These are phyloP conservation scores for Penicillium sp. DNA, from an alignment of 2,329 filamentous ascomycete genomes.

Conservation along the genomic window DNA sequence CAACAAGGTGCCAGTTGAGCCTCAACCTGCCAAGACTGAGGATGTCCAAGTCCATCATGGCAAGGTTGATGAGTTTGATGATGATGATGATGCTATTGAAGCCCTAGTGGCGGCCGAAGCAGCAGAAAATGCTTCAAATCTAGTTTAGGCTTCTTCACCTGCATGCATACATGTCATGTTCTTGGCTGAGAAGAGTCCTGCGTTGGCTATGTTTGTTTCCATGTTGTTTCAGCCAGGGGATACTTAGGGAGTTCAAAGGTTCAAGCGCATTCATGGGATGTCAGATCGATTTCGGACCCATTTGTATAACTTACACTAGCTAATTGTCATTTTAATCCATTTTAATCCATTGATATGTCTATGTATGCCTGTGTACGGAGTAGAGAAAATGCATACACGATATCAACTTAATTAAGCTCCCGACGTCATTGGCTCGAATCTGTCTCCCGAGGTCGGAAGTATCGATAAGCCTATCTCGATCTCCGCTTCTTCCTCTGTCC, in stretches of 20 bases:
- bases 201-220: neutral
- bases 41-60: constrained; percentile 20
- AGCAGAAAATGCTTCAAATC: neutral
- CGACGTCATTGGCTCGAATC: neutral
- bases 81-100: constrained; percentile 47
- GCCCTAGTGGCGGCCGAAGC: constrained; percentile 37
- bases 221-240: neutral
- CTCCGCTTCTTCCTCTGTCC: neutral
- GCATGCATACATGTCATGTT: neutral
- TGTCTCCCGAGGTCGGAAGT: neutral
- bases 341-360: neutral
- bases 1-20: constrained; percentile 7
- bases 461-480: constrained; percentile 16
- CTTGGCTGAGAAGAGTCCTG: neutral
- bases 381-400: neutral
- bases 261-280: neutral
- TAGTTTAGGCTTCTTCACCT: neutral
- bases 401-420: neutral
- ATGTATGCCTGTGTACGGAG: neutral
- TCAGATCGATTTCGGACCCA: neutral
- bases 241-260: neutral
- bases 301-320: neutral
- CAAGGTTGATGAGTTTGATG: constrained; percentile 41
- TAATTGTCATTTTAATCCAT: neutral
- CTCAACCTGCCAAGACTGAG: constrained; percentile 11